These are phyloP conservation scores for Crithidia mellificae DNA, from an alignment of 208 protist genomes.

Conservation along the genomic window DNA sequence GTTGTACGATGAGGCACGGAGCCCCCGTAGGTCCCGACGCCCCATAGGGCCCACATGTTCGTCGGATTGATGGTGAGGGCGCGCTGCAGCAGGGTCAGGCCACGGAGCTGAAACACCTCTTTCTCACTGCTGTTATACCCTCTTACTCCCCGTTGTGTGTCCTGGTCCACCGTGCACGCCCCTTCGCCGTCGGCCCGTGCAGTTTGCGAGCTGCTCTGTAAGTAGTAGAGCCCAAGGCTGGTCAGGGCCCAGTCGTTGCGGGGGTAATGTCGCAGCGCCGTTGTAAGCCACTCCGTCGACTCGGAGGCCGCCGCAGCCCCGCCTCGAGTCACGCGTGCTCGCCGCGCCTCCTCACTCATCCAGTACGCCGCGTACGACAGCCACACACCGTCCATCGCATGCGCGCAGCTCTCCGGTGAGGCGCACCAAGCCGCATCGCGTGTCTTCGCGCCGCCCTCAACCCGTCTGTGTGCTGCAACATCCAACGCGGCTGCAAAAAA, in stretches of 20 bases:
- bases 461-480: not conserved
- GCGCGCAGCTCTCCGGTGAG: slow-evolving; percentile 6
- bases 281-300: slow-evolving; percentile 17
- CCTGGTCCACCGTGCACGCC: too few relatives aligned
- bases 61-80: slow-evolving; percentile 42
- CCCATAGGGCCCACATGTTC: slow-evolving; percentile 56
- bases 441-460: not conserved
- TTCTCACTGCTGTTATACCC: not conserved
- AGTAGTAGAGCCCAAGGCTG: slow-evolving; percentile 28
- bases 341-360: slow-evolving; percentile 28
- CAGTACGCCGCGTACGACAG: slow-evolving; percentile 48
- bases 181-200: too few relatives aligned
- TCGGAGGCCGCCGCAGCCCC: not conserved
- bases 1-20: slow-evolving; percentile 21
- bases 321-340: not conserved
- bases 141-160: too few relatives aligned
- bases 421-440: not conserved
- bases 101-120: slow-evolving; percentile 10
- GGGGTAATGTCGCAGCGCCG: slow-evolving; percentile 29
- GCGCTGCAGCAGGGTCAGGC: slow-evolving; percentile 37
- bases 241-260: slow-evolving; percentile 56
- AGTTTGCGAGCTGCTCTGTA: not conserved
- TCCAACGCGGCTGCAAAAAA: slow-evolving; percentile 18
- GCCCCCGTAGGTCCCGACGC: slow-evolving; percentile 25
- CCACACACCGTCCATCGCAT: slow-evolving; percentile 32